Evolutionary conservation across 75 land plant species (phyloP), one percentile per base, ranked within the genome.

Genomic region (Selaginella moellendorffii): DNA sequence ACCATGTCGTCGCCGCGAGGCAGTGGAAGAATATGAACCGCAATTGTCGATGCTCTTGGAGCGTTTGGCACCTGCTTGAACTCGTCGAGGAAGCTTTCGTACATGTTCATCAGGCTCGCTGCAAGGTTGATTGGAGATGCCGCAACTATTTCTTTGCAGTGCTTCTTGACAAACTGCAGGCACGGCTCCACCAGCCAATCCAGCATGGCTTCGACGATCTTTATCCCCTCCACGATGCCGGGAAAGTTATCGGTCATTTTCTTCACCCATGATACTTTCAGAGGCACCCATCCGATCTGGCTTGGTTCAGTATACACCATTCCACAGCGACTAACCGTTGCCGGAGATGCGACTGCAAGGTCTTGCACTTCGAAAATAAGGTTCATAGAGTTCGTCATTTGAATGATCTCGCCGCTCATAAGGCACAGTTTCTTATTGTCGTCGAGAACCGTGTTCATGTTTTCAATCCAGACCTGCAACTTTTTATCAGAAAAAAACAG

Each of bases 241-340:
- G 68, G 72, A 26, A 65, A 75, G 23, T 70, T 66, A 8, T 70
- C 73, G 10, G 51, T 46, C 54, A 70, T 64, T 14, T 61, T 66
- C 61, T 65, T 54, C 73, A 70, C 53, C 77, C 77, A 75, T 0
- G 77, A 75, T 52, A 24, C 59, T 22, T 71, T 66, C 46, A 75
- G 26, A 18, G 77, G 77, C 52, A 66, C 31, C 31, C 68, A 70
- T n/a, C 77, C 77, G 21, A 75, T 70, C 22, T 71, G 73, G 52
- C 73, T 75, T 24, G 77, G 77, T 27, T 75, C 77, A 65, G 73
- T 71, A n/a, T 75, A 75, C 1, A 75, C 77, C 77, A 75, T 75
- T 5, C 77, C 77, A 31, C 77, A 75, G 30, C 77, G 29, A 27
- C 77, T 75, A 0, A 75, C 77, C 2, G 77, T 75, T 17, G 77